phyloP scores from a whole-genome alignment of 2,329 filamentous ascomycete genomes.

The Colletotrichum incanum region DNA sequence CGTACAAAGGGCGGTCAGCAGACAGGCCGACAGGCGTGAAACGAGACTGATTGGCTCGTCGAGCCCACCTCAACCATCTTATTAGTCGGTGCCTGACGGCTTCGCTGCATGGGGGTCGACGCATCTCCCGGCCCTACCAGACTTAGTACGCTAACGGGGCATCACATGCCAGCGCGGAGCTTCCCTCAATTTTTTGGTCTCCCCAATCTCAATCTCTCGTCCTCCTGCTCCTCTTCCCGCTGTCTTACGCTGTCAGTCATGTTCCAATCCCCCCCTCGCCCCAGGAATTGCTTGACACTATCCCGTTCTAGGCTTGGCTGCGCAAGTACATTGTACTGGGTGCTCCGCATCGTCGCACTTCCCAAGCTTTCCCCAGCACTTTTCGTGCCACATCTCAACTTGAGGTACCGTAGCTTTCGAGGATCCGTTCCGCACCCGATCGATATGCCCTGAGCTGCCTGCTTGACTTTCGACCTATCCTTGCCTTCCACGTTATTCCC shows the following conservation, averaged over 20 bases:
- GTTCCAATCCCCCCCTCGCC: slow-evolving; percentile 20
- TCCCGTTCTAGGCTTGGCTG: slow-evolving; percentile 40
- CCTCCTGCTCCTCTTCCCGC: slow-evolving; percentile 27
- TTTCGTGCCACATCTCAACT: slow-evolving; percentile 15
- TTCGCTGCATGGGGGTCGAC: background rate
- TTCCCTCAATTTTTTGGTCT: background rate
- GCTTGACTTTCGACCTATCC: background rate
- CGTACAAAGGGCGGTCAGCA: slow-evolving; percentile 26
- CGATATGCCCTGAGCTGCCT: slow-evolving; percentile 1
- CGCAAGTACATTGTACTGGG: slow-evolving; percentile 29
- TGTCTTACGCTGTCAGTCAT: slow-evolving; percentile 39
- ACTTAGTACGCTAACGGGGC: slow-evolving; percentile 37
- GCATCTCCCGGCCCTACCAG: background rate
- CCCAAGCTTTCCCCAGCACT: slow-evolving; percentile 39
- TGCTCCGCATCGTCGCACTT: slow-evolving; percentile 34
- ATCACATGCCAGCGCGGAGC: slow-evolving; percentile 44
- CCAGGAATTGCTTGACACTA: slow-evolving; percentile 34
- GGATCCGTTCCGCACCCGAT: slow-evolving; percentile 26
- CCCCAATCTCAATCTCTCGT: slow-evolving; percentile 13
- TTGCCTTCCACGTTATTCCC: slow-evolving; percentile 3
- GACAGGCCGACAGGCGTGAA: background rate
- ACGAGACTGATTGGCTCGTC: slow-evolving; percentile 1
- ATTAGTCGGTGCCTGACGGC: background rate
- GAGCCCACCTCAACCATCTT: background rate
- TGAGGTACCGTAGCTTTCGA: slow-evolving; percentile 25